Evolutionary conservation across 306 rosid genomes (phyloP).

Genomic region (Canavalia ensiformis): DNA sequence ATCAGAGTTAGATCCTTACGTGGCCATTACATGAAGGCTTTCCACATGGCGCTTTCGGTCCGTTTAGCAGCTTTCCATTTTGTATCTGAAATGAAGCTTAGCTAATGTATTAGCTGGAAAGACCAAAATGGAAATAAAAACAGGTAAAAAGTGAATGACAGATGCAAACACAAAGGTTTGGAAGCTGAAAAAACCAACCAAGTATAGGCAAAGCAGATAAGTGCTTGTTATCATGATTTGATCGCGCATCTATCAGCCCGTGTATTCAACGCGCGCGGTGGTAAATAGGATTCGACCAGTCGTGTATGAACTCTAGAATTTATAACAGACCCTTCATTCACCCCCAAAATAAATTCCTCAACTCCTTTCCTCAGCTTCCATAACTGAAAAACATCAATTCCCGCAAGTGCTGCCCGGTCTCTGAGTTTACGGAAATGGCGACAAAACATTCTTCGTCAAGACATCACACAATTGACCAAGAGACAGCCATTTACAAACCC

Average conservation of each 20-base stretch:
- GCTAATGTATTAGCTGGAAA: neutral
- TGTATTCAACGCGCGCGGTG: no score
- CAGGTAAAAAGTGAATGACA: neutral
- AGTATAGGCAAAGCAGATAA: no score
- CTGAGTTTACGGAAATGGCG: slow-evolving; percentile 27
- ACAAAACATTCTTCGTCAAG: neutral
- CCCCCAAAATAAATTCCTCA: slow-evolving; percentile 3
- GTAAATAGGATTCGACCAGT: neutral
- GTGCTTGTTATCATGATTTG: no score
- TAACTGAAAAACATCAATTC: slow-evolving; percentile 14
- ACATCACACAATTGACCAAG: slow-evolving; percentile 51
- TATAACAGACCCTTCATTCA: slow-evolving; percentile 12
- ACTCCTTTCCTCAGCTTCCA: slow-evolving; percentile 15
- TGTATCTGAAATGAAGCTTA: neutral
- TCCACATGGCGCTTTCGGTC: slow-evolving; percentile 13
- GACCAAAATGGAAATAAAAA: neutral
- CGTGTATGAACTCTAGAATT: neutral
- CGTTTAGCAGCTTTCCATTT: neutral
- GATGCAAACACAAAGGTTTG: no score
- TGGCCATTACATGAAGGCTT: neutral
- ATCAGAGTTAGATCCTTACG: neutral
- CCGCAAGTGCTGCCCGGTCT: neutral
- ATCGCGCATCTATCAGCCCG: no score
- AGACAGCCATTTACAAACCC: slow-evolving; percentile 45
- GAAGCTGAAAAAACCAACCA: no score